These are phyloP conservation scores for Coprinellus micaceus DNA, from an alignment of 768 basidiomycete species.

Conservation along the genomic window DNA sequence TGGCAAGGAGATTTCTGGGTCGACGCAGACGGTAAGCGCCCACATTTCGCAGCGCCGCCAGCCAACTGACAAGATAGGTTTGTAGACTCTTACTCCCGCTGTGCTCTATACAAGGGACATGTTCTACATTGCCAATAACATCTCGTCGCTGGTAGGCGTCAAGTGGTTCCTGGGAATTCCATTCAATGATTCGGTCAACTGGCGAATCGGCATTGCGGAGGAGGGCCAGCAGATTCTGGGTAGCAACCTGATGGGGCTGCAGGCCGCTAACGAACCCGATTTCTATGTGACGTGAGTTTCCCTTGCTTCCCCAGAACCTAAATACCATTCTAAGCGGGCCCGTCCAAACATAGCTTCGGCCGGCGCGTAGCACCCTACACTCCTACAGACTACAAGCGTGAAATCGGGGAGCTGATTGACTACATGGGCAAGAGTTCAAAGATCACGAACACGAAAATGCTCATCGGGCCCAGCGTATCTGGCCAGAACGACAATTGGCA, in stretches of 20 bases:
- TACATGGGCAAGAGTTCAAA: constrained; percentile 21
- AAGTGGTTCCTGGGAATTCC: constrained; percentile 70
- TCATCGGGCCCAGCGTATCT: constrained; percentile 61
- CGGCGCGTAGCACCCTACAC: constrained; percentile 30
- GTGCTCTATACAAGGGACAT: constrained; percentile 62
- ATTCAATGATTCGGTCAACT: constrained; percentile 61
- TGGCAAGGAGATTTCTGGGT: constrained; percentile 39
- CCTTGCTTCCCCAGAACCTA: not conserved
- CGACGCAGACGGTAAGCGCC: constrained; percentile 37
- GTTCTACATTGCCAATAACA: constrained; percentile 61
- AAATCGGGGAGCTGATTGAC: constrained; percentile 17
- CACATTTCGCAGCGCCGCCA: not conserved
- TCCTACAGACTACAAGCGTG: constrained; percentile 1
- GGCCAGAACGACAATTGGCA: constrained; percentile 40
- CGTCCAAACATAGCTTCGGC: constrained; percentile 26
- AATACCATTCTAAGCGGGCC: not conserved
- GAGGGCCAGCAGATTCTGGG: constrained; percentile 66
- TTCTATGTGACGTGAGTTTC: constrained; percentile 32
- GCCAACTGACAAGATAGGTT: too few species aligned
- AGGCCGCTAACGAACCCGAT: constrained; percentile 71
- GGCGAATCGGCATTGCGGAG: constrained; percentile 55
- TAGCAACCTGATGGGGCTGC: constrained; percentile 59
- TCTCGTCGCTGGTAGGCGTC: constrained; percentile 56
- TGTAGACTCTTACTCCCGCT: constrained; percentile 64
- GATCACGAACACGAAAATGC: constrained; percentile 27